Conservation (phyloP, 768 basidiomycete species). For the Phlegmacium glaucopus region DNA sequence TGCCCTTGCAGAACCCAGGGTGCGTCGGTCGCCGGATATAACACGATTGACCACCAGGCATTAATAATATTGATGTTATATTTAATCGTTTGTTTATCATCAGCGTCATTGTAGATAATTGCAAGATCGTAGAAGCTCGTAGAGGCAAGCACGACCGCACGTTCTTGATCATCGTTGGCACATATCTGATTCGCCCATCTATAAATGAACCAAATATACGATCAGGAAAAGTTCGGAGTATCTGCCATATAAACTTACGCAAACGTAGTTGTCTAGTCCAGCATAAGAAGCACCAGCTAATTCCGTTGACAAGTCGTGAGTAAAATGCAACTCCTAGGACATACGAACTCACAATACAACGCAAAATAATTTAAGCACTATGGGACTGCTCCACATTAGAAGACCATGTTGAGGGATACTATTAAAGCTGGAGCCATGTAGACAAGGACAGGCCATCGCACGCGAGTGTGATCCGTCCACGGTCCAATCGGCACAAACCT, state of each 20-base stretch:
- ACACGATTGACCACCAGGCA: conserved; percentile 68
- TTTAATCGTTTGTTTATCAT: background rate
- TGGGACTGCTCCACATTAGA: conserved; percentile 61
- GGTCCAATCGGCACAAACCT: too few relatives aligned
- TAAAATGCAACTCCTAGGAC: too few relatives aligned
- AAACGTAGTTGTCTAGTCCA: conserved; percentile 75
- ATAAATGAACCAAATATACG: conserved; percentile 21
- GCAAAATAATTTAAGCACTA: conserved; percentile 63
- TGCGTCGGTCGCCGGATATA: conserved; percentile 70
- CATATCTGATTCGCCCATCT: conserved; percentile 82
- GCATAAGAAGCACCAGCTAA: too few relatives aligned
- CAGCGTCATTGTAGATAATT: background rate
- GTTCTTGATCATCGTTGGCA: conserved; percentile 76
- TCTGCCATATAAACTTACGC: conserved; percentile 38
- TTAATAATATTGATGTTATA: conserved; percentile 61
- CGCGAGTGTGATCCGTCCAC: too few relatives aligned
- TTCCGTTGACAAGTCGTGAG: too few relatives aligned
- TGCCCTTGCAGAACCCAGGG: conserved; percentile 64
- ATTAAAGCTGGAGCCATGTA: too few relatives aligned
- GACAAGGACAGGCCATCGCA: too few relatives aligned
- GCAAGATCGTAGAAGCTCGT: conserved; percentile 33
- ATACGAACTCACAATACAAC: conserved; percentile 63
- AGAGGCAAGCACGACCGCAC: conserved; percentile 74
- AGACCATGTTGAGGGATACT: conserved; percentile 61
- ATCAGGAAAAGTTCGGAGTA: background rate